These are phyloP conservation scores for Termitomyces sp. DNA, from an alignment of 768 basidiomycete species.

Conservation along the genomic window DNA sequence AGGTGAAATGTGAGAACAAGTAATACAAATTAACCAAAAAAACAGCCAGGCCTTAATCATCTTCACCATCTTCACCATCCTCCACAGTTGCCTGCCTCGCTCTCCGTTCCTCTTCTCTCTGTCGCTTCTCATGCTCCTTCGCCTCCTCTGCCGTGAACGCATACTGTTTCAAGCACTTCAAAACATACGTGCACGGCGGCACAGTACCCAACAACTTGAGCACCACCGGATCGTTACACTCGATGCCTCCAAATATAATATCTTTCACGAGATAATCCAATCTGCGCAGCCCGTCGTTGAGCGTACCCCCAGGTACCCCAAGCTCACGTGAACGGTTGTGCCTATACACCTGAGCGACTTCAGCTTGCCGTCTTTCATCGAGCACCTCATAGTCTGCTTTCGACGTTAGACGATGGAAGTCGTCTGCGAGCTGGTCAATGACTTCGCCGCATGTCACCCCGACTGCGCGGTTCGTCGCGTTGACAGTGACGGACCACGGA, in stretches of 20 bases:
- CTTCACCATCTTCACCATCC: constrained; percentile 5
- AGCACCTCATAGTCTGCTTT: constrained; percentile 51
- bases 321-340: constrained; percentile 62
- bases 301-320: constrained; percentile 66
- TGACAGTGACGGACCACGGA: constrained; percentile 53
- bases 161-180: constrained; percentile 48
- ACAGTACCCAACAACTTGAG: constrained; percentile 41
- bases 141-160: constrained; percentile 48
- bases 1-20: too few species aligned
- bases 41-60: not conserved
- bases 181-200: constrained; percentile 57
- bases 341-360: constrained; percentile 51
- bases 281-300: constrained; percentile 60
- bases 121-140: constrained; percentile 40
- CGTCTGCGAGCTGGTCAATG: constrained; percentile 48
- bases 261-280: constrained; percentile 62
- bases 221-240: constrained; percentile 39
- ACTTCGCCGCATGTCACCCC: constrained; percentile 71
- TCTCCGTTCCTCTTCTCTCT: constrained; percentile 12
- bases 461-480: constrained; percentile 36
- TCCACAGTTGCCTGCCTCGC: constrained; percentile 11
- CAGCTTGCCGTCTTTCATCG: constrained; percentile 28
- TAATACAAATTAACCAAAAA: not conserved
- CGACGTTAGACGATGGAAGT: constrained; percentile 47
- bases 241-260: constrained; percentile 64